A percentile compares a stretch with the other conserved stretches of the same genome.
These are phyloP conservation scores for Clarireedia paspali DNA, from an alignment of 2,329 filamentous ascomycete species.

Conservation along the genomic window DNA sequence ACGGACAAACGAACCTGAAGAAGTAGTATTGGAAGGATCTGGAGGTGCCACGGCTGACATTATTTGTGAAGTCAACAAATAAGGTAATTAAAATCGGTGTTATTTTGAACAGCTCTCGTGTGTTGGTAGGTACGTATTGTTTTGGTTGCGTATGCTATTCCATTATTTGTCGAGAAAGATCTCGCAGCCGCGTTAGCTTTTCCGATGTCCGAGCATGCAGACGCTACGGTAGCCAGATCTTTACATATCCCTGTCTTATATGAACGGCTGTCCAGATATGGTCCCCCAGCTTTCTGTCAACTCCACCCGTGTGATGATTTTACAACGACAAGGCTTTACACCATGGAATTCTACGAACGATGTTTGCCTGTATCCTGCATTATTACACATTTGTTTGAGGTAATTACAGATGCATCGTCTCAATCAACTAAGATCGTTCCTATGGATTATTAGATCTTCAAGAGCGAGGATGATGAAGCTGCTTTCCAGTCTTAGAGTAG, in stretches of 20 bases:
- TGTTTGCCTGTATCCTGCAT: neutral
- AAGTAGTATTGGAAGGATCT: constrained; percentile 24
- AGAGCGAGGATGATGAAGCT: neutral
- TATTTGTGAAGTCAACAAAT: constrained; percentile 8
- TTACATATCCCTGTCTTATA: neutral
- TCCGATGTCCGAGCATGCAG: neutral
- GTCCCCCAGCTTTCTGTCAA: no score
- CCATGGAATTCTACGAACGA: no score
- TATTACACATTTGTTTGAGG: neutral
- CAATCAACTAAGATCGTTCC: neutral
- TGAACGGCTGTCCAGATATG: no score
- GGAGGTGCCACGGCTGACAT: constrained; percentile 28
- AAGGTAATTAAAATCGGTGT: neutral
- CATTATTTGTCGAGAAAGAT: neutral
- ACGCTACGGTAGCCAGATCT: neutral
- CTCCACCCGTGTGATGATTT: no score
- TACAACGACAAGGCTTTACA: no score
- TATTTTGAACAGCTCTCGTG: neutral
- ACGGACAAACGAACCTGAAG: constrained; percentile 24
- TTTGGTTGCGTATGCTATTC: neutral
- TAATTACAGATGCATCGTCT: neutral
- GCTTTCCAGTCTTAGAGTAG: neutral
- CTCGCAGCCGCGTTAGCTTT: no score
- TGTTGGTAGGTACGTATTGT: neutral
- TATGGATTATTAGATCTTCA: no score